Base-by-base conservation (phyloP, 371 early-diverging fungal species). In the Lichtheimia corymbifera region DNA sequence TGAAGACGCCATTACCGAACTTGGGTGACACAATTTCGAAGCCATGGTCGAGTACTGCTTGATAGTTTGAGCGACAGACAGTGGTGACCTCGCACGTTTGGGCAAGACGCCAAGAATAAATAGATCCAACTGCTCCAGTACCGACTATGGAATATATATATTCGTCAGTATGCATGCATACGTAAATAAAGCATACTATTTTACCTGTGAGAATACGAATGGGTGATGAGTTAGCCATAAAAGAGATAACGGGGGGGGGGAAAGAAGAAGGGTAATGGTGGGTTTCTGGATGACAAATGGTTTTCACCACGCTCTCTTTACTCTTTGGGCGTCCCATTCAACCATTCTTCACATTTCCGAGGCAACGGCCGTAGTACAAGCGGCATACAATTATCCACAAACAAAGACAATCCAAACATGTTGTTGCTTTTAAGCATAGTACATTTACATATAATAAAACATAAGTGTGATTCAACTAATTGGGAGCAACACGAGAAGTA, bases 51-150 rank as follows among this genome's bases (percentile, higher is more conserved):
- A 67, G 72, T 35, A 91, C 91, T 12, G 65, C 64, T n/a, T 83
- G 76, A 67, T 85, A 93, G 72, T 92, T 93, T 45, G 91, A 91
- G 22, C 95, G 86, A 72, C 93, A 93, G 2, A 94, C 91, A 13
- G 88, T 72, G 0, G 90, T 88, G 25, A 92, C 86, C 14, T 79
- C 61, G 24, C 81, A 83, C 14, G 82, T 68, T 40, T 79, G 71
- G 18, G 89, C 81, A 53, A 94, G 74, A 49, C 90, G 82, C 82
- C 87, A 88, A 13, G 84, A 87, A 67, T 87, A 90, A 59, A 89
- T 78, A 28, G 88, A 82, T 35, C 92, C 93, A 24, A 93, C 76
- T 35, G 92, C 93, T 9, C 93, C 93, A 15, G 88, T 83, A 35
- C 93, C 93, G 45, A 93, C 89, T 88, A 68, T 9, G 11, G 0